These are phyloP conservation scores for Tetraselmis chui DNA, from an alignment of 139 green algal genomes.

Conservation along the genomic window DNA sequence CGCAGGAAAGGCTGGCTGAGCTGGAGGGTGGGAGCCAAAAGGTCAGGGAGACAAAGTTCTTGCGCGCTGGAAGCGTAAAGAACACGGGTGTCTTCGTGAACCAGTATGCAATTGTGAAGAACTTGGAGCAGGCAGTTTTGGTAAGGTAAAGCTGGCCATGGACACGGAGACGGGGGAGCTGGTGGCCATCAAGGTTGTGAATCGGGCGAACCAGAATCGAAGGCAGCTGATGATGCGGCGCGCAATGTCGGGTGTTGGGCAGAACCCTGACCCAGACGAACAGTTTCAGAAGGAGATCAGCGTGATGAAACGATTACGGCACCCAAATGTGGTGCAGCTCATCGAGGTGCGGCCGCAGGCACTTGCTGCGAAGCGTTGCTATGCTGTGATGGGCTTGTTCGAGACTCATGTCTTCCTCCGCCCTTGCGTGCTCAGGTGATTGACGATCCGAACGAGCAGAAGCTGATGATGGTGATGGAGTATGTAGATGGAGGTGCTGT, in stretches of 20 bases:
- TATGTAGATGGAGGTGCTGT: constrained; percentile 44
- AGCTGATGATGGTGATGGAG: constrained; percentile 54
- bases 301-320: constrained; percentile 74
- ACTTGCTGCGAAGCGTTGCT: too few species aligned
- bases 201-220: not conserved
- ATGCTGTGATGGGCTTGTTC: too few species aligned
- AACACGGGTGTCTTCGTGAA: not conserved
- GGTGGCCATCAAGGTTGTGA: not conserved
- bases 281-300: constrained; percentile 56
- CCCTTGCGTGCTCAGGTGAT: constrained; percentile 30
- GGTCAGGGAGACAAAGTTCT: not conserved
- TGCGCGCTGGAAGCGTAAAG: not conserved
- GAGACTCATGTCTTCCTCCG: too few species aligned
- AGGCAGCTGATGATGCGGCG: not conserved
- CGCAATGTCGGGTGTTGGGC: not conserved
- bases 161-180: not conserved
- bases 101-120: not conserved
- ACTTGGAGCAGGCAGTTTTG: not conserved
- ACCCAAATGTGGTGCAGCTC: constrained; percentile 78
- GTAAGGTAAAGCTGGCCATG: constrained; percentile 1
- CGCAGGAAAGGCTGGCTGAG: not conserved
- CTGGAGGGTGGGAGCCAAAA: not conserved
- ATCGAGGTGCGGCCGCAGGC: constrained; percentile 25
- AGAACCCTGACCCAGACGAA: not conserved
- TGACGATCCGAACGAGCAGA: constrained; percentile 43